Conservation (phyloP, 1,284 basidiomycete species). For the Tilletia setariae region DNA sequence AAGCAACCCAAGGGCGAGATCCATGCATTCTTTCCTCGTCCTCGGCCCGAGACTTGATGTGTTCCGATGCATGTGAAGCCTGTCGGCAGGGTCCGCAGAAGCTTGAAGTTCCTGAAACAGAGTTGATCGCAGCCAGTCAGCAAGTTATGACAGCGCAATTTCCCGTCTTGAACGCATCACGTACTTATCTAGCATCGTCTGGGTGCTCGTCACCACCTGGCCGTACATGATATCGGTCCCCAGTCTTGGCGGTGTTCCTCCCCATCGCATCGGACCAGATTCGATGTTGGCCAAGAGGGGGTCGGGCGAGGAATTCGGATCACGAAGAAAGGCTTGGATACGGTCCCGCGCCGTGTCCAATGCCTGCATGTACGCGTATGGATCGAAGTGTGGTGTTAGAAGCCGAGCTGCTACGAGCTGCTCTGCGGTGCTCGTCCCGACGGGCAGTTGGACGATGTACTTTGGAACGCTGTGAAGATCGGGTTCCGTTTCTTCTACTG, state of each 20-base stretch:
- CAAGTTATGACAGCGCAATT: no score
- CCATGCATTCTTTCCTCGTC: slow-evolving; percentile 86
- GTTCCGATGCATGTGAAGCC: slow-evolving; percentile 80
- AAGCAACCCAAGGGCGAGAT: slow-evolving; percentile 87
- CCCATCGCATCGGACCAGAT: background rate
- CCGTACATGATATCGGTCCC: slow-evolving; percentile 81
- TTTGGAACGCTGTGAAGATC: slow-evolving; percentile 44
- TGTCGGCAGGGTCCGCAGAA: slow-evolving; percentile 69
- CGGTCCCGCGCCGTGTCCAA: background rate
- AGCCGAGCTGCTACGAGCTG: background rate
- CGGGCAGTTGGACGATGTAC: slow-evolving; percentile 31
- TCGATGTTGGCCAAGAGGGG: background rate
- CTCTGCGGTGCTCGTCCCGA: background rate
- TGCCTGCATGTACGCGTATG: slow-evolving; percentile 23
- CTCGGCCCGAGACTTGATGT: slow-evolving; percentile 81
- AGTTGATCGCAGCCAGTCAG: background rate
- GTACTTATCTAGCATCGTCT: slow-evolving; percentile 88
- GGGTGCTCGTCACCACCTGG: slow-evolving; percentile 87
- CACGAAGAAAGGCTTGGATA: background rate
- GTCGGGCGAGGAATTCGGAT: background rate
- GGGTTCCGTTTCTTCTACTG: slow-evolving; percentile 27
- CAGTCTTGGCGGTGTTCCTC: slow-evolving; percentile 20
- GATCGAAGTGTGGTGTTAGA: slow-evolving; percentile 31
- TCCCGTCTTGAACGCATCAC: no score
- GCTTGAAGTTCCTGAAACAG: slow-evolving; percentile 67